Conservation (phyloP, 176 grass and related monocot species). For the Oryza coarctata region DNA sequence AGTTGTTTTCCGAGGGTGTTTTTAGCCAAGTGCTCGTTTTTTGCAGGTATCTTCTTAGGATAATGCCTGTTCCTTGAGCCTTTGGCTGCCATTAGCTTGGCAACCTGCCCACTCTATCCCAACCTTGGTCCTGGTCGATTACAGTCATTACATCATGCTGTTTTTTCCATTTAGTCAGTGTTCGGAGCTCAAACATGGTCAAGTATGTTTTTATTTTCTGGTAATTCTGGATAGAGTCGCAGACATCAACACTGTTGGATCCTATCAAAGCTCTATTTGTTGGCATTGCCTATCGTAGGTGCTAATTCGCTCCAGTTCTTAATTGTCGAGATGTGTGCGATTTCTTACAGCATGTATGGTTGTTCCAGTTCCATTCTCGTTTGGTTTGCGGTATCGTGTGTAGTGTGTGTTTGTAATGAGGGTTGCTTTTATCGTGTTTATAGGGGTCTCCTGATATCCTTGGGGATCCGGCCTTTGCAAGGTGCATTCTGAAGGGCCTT, state of each 20-base stretch:
- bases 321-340: constrained; percentile 30
- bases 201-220: constrained; percentile 43
- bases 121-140: constrained; percentile 51
- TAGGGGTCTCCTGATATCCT: constrained; percentile 54
- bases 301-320: constrained; percentile 18
- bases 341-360: constrained; percentile 22
- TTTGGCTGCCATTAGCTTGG: constrained; percentile 40
- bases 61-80: constrained; percentile 61
- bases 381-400: constrained; percentile 5
- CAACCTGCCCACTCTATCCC: constrained; percentile 48
- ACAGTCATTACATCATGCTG: constrained; percentile 47
- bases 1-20: constrained; percentile 51
- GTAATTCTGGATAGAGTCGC: constrained; percentile 33
- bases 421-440: constrained; percentile 65
- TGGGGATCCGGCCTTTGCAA: constrained; percentile 54
- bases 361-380: constrained; percentile 16
- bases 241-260: constrained; percentile 31
- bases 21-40: constrained; percentile 66
- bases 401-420: constrained; percentile 23
- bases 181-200: constrained; percentile 48
- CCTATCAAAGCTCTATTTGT: constrained; percentile 30
- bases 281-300: neutral
- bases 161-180: constrained; percentile 47
- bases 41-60: constrained; percentile 40
- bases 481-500: constrained; percentile 28